These are phyloP conservation scores for Madurella fahalii DNA, from an alignment of 2,329 filamentous ascomycete genomes.

Conservation along the genomic window DNA sequence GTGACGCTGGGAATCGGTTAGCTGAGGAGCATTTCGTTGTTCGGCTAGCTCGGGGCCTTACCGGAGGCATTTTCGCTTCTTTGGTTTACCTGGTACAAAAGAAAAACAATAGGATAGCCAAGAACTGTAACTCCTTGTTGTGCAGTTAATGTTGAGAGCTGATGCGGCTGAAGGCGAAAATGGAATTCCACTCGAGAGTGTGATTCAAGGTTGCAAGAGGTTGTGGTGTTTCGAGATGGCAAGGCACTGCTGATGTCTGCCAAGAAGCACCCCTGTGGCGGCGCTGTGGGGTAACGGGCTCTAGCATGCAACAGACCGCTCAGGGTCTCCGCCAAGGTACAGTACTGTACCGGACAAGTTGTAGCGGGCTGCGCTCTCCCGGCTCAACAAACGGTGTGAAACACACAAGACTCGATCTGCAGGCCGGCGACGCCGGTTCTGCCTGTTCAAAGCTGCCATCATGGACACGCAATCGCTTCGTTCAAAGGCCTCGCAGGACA, in stretches of 20 bases:
- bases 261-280: constrained; percentile 9
- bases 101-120: neutral
- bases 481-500: constrained; percentile 46
- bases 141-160: neutral
- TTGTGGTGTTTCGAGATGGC: neutral
- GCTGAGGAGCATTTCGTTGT: neutral
- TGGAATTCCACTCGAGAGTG: neutral
- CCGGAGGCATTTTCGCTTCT: constrained; percentile 49
- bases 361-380: constrained; percentile 10
- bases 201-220: neutral
- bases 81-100: neutral
- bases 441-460: constrained; percentile 1
- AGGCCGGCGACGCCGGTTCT: constrained; percentile 10
- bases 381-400: constrained; percentile 18
- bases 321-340: constrained; percentile 1
- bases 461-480: constrained; percentile 37
- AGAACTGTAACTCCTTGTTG: neutral
- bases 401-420: neutral
- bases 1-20: constrained; percentile 40
- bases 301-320: neutral
- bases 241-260: constrained; percentile 8
- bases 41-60: constrained; percentile 32
- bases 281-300: neutral
- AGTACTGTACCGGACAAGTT: constrained; percentile 1
- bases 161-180: neutral